These are phyloP conservation scores for Wallacemonas sp. DNA, from an alignment of 208 protist species.

Conservation along the genomic window DNA sequence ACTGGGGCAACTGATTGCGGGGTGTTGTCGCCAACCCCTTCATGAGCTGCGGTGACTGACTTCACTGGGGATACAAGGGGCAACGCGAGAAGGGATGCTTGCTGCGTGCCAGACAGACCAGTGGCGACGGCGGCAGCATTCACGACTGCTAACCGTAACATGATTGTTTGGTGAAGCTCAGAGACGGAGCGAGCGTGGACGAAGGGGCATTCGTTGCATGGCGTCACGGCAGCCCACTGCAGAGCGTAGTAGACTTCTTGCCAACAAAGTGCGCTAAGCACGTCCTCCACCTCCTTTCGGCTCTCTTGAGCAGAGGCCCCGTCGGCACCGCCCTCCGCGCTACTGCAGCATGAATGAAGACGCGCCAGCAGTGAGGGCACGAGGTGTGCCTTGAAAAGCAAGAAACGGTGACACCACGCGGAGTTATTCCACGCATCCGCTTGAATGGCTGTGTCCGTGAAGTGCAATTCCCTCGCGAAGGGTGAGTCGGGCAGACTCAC, in stretches of 20 bases:
- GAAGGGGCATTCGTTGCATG: conserved; percentile 74
- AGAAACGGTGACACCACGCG: conserved; percentile 78
- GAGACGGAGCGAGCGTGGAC: conserved; percentile 55
- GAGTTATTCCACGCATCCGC: conserved; percentile 81
- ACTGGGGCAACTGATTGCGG: too few relatives aligned
- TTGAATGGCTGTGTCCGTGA: conserved; percentile 46
- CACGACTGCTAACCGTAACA: conserved; percentile 18
- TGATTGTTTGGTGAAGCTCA: conserved; percentile 35
- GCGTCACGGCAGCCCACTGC: conserved; percentile 57
- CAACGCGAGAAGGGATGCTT: background rate
- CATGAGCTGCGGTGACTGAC: background rate
- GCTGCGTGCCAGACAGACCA: background rate
- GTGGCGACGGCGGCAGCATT: background rate
- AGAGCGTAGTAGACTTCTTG: conserved; percentile 59
- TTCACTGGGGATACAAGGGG: conserved; percentile 15
- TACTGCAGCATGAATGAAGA: too few relatives aligned
- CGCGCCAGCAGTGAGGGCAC: conserved; percentile 25
- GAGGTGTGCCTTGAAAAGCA: conserved; percentile 45
- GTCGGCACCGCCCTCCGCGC: background rate
- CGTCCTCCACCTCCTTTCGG: conserved; percentile 9
- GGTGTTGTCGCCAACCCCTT: too few relatives aligned
- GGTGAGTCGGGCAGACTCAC: conserved; percentile 30
- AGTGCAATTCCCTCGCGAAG: conserved; percentile 46
- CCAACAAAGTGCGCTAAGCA: conserved; percentile 30
- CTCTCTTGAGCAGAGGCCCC: background rate